Conservation (phyloP, 169 alveolate genomes). For the Plasmodium falciparum region DNA sequence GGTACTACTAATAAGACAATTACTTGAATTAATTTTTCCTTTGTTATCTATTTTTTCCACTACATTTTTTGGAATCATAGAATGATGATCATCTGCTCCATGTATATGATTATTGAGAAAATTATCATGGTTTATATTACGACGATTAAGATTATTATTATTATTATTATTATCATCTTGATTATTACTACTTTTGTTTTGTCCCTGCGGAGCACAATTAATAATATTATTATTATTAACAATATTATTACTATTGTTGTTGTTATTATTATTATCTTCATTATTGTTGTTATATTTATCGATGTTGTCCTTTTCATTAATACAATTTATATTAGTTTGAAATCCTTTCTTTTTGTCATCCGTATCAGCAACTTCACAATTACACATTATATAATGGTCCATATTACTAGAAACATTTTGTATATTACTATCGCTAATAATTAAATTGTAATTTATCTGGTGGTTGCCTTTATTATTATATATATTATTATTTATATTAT, state of each 20-base stretch:
- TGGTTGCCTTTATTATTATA: too few relatives aligned
- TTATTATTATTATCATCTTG: not conserved
- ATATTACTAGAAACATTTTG: not conserved
- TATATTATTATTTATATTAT: too few relatives aligned
- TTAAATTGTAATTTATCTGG: too few relatives aligned
- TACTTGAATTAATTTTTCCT: conserved; percentile 14
- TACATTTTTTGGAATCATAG: conserved; percentile 1
- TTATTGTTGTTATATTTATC: too few relatives aligned
- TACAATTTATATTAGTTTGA: too few relatives aligned
- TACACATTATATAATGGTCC: too few relatives aligned
- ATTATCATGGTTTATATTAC: not conserved
- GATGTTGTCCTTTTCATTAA: too few relatives aligned
- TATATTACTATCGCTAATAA: not conserved
- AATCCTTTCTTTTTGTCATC: too few relatives aligned
- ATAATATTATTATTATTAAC: not conserved
- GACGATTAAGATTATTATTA: not conserved
- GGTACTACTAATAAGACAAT: conserved; percentile 27
- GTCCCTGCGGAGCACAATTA: not conserved
- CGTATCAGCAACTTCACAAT: too few relatives aligned
- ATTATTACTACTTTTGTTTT: conserved; percentile 18
- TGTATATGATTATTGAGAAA: not conserved
- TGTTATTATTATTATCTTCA: not conserved
- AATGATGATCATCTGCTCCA: not conserved
- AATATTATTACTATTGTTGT: not conserved
- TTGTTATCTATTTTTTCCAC: conserved; percentile 29